phyloP scores from a whole-genome alignment of 2,329 filamentous ascomycete species.

The Fusarium pininemorale region DNA sequence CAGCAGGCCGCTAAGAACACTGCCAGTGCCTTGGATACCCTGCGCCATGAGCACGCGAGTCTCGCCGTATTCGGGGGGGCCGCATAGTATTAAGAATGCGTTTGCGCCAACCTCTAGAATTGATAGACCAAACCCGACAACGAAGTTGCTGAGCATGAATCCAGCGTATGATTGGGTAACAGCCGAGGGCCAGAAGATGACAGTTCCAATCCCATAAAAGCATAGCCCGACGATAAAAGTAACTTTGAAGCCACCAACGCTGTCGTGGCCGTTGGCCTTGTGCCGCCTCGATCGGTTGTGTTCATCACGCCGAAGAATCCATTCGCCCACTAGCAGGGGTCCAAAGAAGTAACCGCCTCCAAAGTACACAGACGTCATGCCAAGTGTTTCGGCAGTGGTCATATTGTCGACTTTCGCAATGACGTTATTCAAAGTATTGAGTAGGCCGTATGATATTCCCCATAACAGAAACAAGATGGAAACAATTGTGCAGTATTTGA shows the following conservation, averaged over 20 bases:
- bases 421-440: constrained; percentile 81
- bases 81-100: constrained; percentile 76
- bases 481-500: constrained; percentile 78
- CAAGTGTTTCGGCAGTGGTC: constrained; percentile 69
- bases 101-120: constrained; percentile 85
- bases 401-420: constrained; percentile 71
- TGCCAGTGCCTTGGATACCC: constrained; percentile 78
- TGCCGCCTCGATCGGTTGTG: constrained; percentile 59
- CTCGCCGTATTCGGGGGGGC: constrained; percentile 76
- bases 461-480: constrained; percentile 87
- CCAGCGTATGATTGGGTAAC: constrained; percentile 79
- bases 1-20: constrained; percentile 75
- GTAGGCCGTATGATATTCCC: constrained; percentile 89
- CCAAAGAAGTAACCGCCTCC: constrained; percentile 75
- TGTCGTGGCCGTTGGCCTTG: constrained; percentile 51
- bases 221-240: constrained; percentile 81
- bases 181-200: constrained; percentile 87
- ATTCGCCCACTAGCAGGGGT: constrained; percentile 73
- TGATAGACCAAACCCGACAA: constrained; percentile 79
- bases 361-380: constrained; percentile 76
- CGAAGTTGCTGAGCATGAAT: constrained; percentile 77
- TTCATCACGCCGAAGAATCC: constrained; percentile 74
- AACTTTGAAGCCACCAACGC: constrained; percentile 75
- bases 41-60: constrained; percentile 80
- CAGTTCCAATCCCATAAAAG: constrained; percentile 79